Percentiles rank a stretch among this genome's conserved stretches.
Evolutionary conservation across 1,139 yeast genomes (phyloP).

Genomic region (Diutina siamensis): DNA sequence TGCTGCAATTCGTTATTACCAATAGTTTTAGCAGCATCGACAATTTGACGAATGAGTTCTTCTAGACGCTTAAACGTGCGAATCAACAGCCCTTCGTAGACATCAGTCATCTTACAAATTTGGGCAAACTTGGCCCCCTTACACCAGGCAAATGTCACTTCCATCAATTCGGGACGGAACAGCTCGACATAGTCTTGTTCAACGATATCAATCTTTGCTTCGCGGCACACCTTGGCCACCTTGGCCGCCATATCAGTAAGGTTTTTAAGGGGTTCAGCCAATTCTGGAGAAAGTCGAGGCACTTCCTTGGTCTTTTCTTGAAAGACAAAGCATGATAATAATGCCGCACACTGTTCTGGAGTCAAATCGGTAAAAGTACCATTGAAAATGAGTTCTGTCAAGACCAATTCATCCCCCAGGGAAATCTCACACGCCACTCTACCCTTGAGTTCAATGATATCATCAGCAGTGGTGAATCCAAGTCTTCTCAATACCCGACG

Average conservation of each 20-base stretch:
- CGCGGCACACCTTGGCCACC: conserved; percentile 80
- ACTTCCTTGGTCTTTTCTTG: conserved; percentile 89
- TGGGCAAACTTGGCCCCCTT: conserved; percentile 93
- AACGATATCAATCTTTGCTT: conserved; percentile 76
- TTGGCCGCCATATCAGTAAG: conserved; percentile 84
- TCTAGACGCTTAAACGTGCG: conserved; percentile 90
- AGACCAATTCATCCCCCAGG: conserved; percentile 81
- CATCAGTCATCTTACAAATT: conserved; percentile 97
- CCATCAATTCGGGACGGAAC: conserved; percentile 91
- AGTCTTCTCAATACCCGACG: conserved; percentile 75
- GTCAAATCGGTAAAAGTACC: conserved; percentile 85
- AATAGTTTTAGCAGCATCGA: conserved; percentile 82
- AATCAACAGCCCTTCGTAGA: conserved; percentile 91
- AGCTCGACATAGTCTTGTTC: conserved; percentile 89
- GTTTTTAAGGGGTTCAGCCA: conserved; percentile 78
- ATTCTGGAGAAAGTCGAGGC: conserved; percentile 75
- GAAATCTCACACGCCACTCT: conserved; percentile 95
- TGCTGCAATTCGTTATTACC: conserved; percentile 79
- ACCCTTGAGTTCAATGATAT: conserved; percentile 89
- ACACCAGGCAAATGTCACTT: conserved; percentile 94
- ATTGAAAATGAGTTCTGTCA: conserved; percentile 79
- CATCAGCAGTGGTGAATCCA: conserved; percentile 75
- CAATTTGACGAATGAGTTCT: conserved; percentile 84
- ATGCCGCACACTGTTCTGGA: conserved; percentile 86
- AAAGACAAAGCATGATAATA: conserved; percentile 89